A percentile compares a stretch with the other conserved stretches of the same genome.
These are phyloP conservation scores for Conoideocrella luteorostrata DNA, from an alignment of 2,329 filamentous ascomycete species.

Conservation along the genomic window DNA sequence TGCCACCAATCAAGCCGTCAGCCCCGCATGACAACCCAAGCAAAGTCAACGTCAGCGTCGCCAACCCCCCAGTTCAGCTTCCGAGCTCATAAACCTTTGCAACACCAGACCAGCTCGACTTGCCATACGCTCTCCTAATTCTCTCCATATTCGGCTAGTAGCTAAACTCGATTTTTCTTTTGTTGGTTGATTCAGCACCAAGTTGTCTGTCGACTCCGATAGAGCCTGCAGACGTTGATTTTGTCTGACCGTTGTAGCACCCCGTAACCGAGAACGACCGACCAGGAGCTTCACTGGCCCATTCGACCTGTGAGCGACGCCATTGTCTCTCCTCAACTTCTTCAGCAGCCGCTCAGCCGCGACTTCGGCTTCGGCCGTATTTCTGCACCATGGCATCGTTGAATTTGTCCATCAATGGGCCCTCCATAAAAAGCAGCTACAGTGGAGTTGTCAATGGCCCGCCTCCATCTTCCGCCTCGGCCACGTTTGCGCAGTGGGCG, in stretches of 20 bases:
- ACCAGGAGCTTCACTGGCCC: not conserved
- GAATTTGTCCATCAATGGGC: constrained; percentile 72
- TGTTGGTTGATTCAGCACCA: too few relatives aligned
- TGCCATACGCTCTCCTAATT: not conserved
- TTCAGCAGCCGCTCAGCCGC: not conserved
- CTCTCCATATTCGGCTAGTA: too few relatives aligned
- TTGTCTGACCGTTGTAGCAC: not conserved
- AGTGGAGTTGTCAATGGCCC: constrained; percentile 50
- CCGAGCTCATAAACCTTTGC: constrained; percentile 8
- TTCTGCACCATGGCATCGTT: constrained; percentile 62
- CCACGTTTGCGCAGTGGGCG: constrained; percentile 88
- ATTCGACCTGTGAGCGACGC: not conserved
- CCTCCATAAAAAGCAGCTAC: constrained; percentile 79
- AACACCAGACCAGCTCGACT: not conserved
- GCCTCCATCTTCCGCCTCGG: constrained; percentile 52
- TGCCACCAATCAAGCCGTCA: constrained; percentile 6
- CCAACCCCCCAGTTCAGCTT: constrained; percentile 13
- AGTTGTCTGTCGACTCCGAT: too few relatives aligned
- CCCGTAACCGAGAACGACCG: not conserved
- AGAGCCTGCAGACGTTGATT: not conserved
- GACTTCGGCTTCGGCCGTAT: not conserved
- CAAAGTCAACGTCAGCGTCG: constrained; percentile 14
- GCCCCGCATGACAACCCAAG: constrained; percentile 9
- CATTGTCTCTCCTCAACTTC: constrained; percentile 1
- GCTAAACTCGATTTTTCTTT: too few relatives aligned